Percentiles rank a stretch among this genome's conserved stretches.
These are phyloP conservation scores for Harringtonia aguacate DNA, from an alignment of 2,329 filamentous ascomycete genomes.

Conservation along the genomic window DNA sequence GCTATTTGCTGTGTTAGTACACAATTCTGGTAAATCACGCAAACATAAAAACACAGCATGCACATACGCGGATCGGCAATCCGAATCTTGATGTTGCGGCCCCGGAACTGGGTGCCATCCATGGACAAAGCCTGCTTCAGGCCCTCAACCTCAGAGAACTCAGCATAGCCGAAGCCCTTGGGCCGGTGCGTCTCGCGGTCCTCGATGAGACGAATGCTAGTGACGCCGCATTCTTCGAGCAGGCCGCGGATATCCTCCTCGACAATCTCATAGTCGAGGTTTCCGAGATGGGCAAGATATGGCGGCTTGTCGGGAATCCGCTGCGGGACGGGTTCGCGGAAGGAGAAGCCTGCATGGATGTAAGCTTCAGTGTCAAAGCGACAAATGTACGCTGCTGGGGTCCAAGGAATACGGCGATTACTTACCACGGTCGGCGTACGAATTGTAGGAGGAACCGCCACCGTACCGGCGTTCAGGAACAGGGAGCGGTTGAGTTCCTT, in stretches of 20 bases:
- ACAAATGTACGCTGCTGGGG: neutral
- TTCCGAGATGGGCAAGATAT: slow-evolving; percentile 91
- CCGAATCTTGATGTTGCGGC: slow-evolving; percentile 83
- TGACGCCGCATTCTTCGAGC: slow-evolving; percentile 74
- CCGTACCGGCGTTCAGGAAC: slow-evolving; percentile 31
- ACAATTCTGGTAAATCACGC: no score
- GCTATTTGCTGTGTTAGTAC: slow-evolving; percentile 40
- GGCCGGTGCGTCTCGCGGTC: slow-evolving; percentile 89
- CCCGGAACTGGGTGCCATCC: slow-evolving; percentile 74
- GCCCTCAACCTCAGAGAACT: slow-evolving; percentile 80
- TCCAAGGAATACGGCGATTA: neutral
- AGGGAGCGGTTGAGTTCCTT: slow-evolving; percentile 48
- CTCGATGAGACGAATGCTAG: slow-evolving; percentile 90
- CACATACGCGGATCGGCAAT: slow-evolving; percentile 93
- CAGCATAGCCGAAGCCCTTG: slow-evolving; percentile 97
- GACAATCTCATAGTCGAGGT: slow-evolving; percentile 90
- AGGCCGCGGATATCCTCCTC: slow-evolving; percentile 75
- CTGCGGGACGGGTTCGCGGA: slow-evolving; percentile 63
- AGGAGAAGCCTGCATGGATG: slow-evolving; percentile 28
- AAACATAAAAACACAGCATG: neutral
- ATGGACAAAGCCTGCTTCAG: slow-evolving; percentile 82
- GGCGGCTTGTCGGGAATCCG: slow-evolving; percentile 79
- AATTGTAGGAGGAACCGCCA: slow-evolving; percentile 14
- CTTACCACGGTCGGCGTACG: slow-evolving; percentile 13
- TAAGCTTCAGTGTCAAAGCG: neutral